Conservation (phyloP, 148 eudicot species). For the Salicornia ramosissima region DNA sequence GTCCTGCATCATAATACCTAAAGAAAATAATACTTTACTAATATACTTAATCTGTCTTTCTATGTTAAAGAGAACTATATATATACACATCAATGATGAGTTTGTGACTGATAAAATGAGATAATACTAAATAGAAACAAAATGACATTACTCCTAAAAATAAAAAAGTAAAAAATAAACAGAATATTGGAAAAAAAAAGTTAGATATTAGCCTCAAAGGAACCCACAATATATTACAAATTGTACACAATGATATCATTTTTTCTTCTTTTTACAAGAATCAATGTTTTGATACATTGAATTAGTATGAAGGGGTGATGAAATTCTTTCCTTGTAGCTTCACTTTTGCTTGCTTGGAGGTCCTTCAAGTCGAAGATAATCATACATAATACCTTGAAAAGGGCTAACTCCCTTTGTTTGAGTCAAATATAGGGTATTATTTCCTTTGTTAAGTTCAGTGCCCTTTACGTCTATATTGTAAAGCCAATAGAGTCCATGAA, state of each 20-base stretch:
- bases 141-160: background rate
- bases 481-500: constrained; percentile 54
- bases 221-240: background rate
- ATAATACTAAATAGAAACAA: background rate
- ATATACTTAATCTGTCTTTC: no score
- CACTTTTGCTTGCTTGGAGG: constrained; percentile 25
- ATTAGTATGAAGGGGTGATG: background rate
- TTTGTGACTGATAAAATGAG: background rate
- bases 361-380: constrained; percentile 46
- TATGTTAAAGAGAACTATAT: background rate
- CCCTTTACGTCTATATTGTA: constrained; percentile 44
- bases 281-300: background rate
- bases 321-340: background rate
- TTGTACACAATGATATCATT: background rate
- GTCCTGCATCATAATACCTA: no score
- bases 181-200: background rate
- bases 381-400: constrained; percentile 66
- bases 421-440: constrained; percentile 42
- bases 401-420: constrained; percentile 46
- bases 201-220: background rate
- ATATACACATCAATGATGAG: background rate
- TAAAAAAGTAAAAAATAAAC: background rate
- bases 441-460: constrained; percentile 31
- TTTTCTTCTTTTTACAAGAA: background rate
- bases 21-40: no score